Conservation (phyloP, 1,139 yeast species). For the Sugiyamaella novakii region DNA sequence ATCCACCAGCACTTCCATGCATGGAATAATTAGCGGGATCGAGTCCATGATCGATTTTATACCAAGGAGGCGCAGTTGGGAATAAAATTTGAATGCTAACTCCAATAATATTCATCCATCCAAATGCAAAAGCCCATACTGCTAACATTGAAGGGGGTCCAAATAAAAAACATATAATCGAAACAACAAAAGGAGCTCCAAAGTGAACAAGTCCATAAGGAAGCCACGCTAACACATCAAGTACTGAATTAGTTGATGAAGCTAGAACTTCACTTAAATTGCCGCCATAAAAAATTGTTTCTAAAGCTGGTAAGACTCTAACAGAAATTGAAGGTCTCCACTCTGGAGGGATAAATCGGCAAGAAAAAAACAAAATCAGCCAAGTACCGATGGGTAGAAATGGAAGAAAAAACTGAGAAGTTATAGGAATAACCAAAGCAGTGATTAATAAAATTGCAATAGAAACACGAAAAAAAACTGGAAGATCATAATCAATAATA, state of each 20-base stretch:
- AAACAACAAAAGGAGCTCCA: constrained; percentile 85
- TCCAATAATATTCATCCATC: constrained; percentile 92
- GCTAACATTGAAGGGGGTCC: constrained; percentile 91
- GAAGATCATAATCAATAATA: constrained; percentile 55
- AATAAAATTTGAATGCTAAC: constrained; percentile 78
- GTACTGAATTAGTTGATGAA: constrained; percentile 61
- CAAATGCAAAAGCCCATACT: constrained; percentile 91
- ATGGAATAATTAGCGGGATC: constrained; percentile 89
- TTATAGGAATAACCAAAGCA: constrained; percentile 64
- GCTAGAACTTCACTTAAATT: constrained; percentile 87
- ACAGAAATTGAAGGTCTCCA: constrained; percentile 92
- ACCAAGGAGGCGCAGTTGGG: constrained; percentile 99
- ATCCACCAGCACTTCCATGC: constrained; percentile 96
- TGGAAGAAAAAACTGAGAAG: constrained; percentile 81
- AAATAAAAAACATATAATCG: constrained; percentile 75
- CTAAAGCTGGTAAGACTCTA: constrained; percentile 89
- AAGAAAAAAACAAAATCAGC: constrained; percentile 81
- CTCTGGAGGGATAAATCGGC: constrained; percentile 71
- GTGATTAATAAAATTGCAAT: constrained; percentile 40
- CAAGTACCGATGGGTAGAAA: constrained; percentile 88
- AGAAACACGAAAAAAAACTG: constrained; percentile 45
- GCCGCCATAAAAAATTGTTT: constrained; percentile 91
- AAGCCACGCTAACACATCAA: constrained; percentile 90
- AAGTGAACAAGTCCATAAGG: constrained; percentile 95
- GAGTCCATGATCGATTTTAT: constrained; percentile 79